A percentile compares a stretch with the other conserved stretches of the same genome.
These are phyloP conservation scores for Nemophila menziesii DNA, from an alignment of 257 asterid genomes.

Conservation along the genomic window DNA sequence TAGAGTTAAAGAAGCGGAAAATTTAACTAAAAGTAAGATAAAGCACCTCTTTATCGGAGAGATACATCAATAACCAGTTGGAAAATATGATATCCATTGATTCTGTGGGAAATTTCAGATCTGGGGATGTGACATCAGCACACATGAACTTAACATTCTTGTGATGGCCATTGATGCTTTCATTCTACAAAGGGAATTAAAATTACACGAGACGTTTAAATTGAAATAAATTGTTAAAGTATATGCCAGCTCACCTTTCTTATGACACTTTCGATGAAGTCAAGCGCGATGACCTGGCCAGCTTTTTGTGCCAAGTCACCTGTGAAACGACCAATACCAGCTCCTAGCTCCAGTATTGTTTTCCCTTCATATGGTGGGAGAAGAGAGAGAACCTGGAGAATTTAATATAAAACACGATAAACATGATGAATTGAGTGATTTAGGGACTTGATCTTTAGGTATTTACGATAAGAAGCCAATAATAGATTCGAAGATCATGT, in stretches of 20 bases:
- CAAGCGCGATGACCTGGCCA: conserved; percentile 59
- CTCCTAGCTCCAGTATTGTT: conserved; percentile 86
- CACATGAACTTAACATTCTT: conserved; percentile 71
- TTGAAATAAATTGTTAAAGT: not conserved
- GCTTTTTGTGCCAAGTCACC: conserved; percentile 76
- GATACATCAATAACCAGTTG: conserved; percentile 95
- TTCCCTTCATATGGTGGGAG: conserved; percentile 83
- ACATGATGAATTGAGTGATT: not conserved
- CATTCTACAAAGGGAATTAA: conserved; percentile 50
- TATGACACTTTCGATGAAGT: conserved; percentile 76
- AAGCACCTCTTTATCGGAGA: conserved; percentile 80
- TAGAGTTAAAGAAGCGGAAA: not conserved
- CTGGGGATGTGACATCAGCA: conserved; percentile 85
- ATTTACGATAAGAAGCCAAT: not conserved
- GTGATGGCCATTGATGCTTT: conserved; percentile 46
- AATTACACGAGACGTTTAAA: not conserved
- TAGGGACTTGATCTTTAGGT: not conserved
- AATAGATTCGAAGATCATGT: not conserved
- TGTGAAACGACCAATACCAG: conserved; percentile 99
- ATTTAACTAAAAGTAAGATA: not conserved
- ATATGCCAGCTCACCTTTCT: conserved; percentile 44
- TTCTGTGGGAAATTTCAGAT: conserved; percentile 54
- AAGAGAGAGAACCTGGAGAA: conserved; percentile 61
- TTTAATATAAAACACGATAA: not conserved
- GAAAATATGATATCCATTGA: conserved; percentile 80